Evolutionary conservation across 2,329 filamentous ascomycete genomes (phyloP), one percentile per base, ranked within the genome.

Genomic region (Microsporum ferrugineum): DNA sequence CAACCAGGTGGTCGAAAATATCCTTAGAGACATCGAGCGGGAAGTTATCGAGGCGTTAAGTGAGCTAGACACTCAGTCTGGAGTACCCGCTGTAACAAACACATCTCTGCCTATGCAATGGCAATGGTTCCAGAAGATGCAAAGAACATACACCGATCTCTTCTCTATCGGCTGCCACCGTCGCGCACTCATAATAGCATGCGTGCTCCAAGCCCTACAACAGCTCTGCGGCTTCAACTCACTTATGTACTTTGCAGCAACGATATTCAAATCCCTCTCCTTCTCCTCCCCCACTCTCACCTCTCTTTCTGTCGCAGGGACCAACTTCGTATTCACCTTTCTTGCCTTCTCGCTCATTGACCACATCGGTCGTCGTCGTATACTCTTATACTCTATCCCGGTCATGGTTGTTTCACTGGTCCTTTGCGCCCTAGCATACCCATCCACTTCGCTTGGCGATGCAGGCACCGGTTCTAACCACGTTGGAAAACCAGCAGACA

Each of bases 191-290:
- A 82, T 82, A 0, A 94, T 96, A 70, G 90, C 91, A 0, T 95
- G 91, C 73, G 82, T 94, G 65, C 79, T 96, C 1, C 91, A 96
- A 70, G 89, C 85, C 0, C 77, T 95, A 5, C 92, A 96, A 74
- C 92, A 97, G 72, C 80, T 95, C 0, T 94, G 88, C 68, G 91
- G 89, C 0, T 94, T 94, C 73, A 95, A 96, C 75, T 91, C 88
- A 8, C 79, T 96, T 34, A 95, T 95, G 89, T 95, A 95, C 74
- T 95, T 90, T 71, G 90, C 88, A 0, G 88, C 88, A 2, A 91
- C 88, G 5, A 89, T 92, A 34, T 92, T 92, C 70, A 81, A 83
- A 2, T 80, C 90, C 36, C 81, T 95, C 0, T 87, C 87, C 0
- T 95, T 95, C 71, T 80, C 81, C 47, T 87, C 84, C 60, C 89